Conservation (phyloP, 2,329 filamentous ascomycete genomes). For the Bipolaris oryzae region DNA sequence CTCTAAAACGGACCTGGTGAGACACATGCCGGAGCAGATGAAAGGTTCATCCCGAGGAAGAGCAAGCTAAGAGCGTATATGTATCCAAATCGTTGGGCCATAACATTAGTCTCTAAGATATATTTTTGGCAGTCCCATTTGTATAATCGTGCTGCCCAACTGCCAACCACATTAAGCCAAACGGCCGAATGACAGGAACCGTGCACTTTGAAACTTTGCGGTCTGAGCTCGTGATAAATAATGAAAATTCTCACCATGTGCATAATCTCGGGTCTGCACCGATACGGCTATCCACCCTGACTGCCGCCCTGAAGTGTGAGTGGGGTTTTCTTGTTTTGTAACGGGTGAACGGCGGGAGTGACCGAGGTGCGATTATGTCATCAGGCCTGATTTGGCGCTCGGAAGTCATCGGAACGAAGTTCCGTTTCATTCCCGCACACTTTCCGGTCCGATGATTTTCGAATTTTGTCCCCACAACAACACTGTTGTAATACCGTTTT, state of each 20-base stretch:
- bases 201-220: background rate
- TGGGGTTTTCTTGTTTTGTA: background rate
- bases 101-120: background rate
- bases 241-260: background rate
- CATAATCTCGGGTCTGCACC: background rate
- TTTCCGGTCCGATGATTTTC: slow-evolving; percentile 8
- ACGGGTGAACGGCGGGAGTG: slow-evolving; percentile 7
- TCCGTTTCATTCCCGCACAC: slow-evolving; percentile 21
- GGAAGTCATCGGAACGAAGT: slow-evolving; percentile 17
- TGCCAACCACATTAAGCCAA: background rate
- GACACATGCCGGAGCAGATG: background rate
- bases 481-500: slow-evolving; percentile 4
- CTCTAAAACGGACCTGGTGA: background rate
- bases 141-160: background rate
- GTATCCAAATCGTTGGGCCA: background rate
- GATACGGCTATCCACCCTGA: too few relatives aligned
- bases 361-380: slow-evolving; percentile 19
- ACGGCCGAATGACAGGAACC: background rate
- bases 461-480: slow-evolving; percentile 13
- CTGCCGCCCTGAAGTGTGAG: too few relatives aligned
- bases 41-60: background rate
- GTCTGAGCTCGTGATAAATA: background rate
- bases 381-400: slow-evolving; percentile 15
- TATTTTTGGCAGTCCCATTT: background rate
- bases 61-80: background rate